phyloP scores from a whole-genome alignment of 2,329 filamentous ascomycete species.

The Fusarium camptoceras region DNA sequence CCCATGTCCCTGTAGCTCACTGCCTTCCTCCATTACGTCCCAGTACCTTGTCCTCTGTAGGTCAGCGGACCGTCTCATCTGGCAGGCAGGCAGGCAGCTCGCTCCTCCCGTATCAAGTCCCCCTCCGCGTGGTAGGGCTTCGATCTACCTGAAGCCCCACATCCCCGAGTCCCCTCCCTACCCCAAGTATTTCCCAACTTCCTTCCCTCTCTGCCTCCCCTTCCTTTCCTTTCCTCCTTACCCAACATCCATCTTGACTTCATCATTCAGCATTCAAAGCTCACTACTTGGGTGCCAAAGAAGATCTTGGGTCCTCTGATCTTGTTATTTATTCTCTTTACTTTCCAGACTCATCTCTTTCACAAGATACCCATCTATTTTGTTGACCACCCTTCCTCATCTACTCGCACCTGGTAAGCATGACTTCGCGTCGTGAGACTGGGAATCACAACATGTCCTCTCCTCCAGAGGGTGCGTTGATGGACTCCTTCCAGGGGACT shows the following conservation, averaged over 20 bases:
- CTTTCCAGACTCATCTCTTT: slow-evolving; percentile 19
- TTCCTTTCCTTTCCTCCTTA: slow-evolving; percentile 11
- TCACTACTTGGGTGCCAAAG: slow-evolving; percentile 18
- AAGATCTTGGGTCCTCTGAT: slow-evolving; percentile 35
- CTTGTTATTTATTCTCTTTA: slow-evolving; percentile 24
- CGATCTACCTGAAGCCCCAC: slow-evolving; percentile 5
- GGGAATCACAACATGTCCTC: slow-evolving; percentile 60
- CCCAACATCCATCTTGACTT: slow-evolving; percentile 28
- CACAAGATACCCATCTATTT: slow-evolving; percentile 16
- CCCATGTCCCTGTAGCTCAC: slow-evolving; percentile 6
- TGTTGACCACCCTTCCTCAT: background rate
- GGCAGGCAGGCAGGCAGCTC: slow-evolving; percentile 6
- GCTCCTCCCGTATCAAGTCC: slow-evolving; percentile 23
- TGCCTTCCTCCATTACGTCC: slow-evolving; percentile 5
- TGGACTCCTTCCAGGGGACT: slow-evolving; percentile 70
- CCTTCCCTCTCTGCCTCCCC: background rate
- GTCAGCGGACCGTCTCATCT: slow-evolving; percentile 4
- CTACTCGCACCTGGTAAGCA: slow-evolving; percentile 37
- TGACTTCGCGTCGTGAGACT: slow-evolving; percentile 58
- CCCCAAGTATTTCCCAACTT: slow-evolving; percentile 20
- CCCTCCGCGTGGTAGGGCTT: background rate
- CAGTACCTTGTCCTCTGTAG: slow-evolving; percentile 5
- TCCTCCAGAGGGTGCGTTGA: slow-evolving; percentile 62
- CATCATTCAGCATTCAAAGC: slow-evolving; percentile 24
- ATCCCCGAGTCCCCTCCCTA: slow-evolving; percentile 1